Evolutionary conservation across 2,329 filamentous ascomycete genomes (phyloP).

Genomic region (Leptographium lundbergii): DNA sequence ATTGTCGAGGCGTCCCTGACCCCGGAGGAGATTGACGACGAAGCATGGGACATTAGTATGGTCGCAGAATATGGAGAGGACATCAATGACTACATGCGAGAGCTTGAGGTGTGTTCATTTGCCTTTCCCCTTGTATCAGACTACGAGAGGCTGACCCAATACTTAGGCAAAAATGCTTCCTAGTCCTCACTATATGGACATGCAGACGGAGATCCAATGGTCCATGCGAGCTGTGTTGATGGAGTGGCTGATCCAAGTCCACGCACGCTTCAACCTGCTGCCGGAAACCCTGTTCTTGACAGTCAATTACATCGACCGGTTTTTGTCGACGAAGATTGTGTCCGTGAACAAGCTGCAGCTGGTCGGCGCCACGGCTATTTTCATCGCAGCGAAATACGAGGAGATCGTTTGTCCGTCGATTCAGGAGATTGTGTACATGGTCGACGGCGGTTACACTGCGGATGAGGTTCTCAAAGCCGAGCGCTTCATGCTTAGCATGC

Average conservation of each 20-base stretch:
- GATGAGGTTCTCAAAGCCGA: slow-evolving; percentile 97
- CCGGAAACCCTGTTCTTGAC: slow-evolving; percentile 91
- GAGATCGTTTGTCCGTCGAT: slow-evolving; percentile 97
- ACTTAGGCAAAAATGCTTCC: slow-evolving; percentile 43
- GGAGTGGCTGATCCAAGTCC: slow-evolving; percentile 97
- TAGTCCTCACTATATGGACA: slow-evolving; percentile 90
- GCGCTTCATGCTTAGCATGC: slow-evolving; percentile 94
- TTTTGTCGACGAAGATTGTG: slow-evolving; percentile 87
- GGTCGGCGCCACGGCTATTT: slow-evolving; percentile 88
- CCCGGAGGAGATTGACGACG: slow-evolving; percentile 71
- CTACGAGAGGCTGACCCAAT: slow-evolving; percentile 7
- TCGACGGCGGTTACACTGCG: slow-evolving; percentile 75
- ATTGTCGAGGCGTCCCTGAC: slow-evolving; percentile 55
- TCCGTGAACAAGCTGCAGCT: slow-evolving; percentile 91
- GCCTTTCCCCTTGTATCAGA: not conserved
- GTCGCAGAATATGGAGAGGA: slow-evolving; percentile 94
- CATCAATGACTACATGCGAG: slow-evolving; percentile 84
- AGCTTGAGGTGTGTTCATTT: slow-evolving; percentile 58
- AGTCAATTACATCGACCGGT: slow-evolving; percentile 95
- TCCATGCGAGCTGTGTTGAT: slow-evolving; percentile 95
- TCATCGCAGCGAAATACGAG: slow-evolving; percentile 95
- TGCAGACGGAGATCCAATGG: slow-evolving; percentile 96
- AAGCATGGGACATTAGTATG: slow-evolving; percentile 91
- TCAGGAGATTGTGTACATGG: slow-evolving; percentile 95
- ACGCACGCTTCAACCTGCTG: slow-evolving; percentile 77